Conservation (phyloP, 2,329 filamentous ascomycete species). For the Xylaria sp. region DNA sequence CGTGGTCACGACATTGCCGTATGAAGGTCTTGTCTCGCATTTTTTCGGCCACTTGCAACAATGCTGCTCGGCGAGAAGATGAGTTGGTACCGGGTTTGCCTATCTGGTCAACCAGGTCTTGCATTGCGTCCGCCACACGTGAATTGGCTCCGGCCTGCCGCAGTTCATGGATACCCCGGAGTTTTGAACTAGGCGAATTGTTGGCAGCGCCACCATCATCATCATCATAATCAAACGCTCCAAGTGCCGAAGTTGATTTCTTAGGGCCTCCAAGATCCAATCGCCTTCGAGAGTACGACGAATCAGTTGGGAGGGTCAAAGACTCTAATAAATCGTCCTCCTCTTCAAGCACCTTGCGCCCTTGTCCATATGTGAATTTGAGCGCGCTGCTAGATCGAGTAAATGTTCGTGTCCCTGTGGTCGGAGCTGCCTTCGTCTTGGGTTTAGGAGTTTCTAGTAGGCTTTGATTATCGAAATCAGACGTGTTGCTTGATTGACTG, state of each 20-base stretch:
- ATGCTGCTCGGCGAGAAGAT: conserved; percentile 66
- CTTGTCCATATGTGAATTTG: conserved; percentile 51
- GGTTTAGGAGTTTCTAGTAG: conserved; percentile 44
- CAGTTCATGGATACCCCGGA: conserved; percentile 73
- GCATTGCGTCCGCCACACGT: conserved; percentile 73
- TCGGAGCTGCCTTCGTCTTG: conserved; percentile 38
- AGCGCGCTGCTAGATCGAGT: conserved; percentile 48
- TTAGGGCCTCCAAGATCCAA: conserved; percentile 48
- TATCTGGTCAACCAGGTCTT: conserved; percentile 71
- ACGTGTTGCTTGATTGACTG: conserved; percentile 40
- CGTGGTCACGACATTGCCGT: conserved; percentile 78
- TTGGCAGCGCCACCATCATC: conserved; percentile 58
- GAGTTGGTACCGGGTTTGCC: conserved; percentile 60
- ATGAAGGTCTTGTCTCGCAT: conserved; percentile 72
- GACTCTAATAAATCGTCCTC: conserved; percentile 49
- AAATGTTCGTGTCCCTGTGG: conserved; percentile 45
- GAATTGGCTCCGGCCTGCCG: conserved; percentile 74
- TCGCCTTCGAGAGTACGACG: conserved; percentile 44
- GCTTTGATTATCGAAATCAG: conserved; percentile 41
- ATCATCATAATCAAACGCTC: conserved; percentile 56
- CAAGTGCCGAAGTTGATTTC: conserved; percentile 37
- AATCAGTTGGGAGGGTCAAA: conserved; percentile 45
- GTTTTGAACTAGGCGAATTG: conserved; percentile 59
- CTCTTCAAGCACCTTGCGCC: conserved; percentile 48
- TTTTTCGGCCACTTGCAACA: conserved; percentile 70